phyloP scores from a whole-genome alignment of 1,139 yeast genomes.

The Taphrina deformans region DNA sequence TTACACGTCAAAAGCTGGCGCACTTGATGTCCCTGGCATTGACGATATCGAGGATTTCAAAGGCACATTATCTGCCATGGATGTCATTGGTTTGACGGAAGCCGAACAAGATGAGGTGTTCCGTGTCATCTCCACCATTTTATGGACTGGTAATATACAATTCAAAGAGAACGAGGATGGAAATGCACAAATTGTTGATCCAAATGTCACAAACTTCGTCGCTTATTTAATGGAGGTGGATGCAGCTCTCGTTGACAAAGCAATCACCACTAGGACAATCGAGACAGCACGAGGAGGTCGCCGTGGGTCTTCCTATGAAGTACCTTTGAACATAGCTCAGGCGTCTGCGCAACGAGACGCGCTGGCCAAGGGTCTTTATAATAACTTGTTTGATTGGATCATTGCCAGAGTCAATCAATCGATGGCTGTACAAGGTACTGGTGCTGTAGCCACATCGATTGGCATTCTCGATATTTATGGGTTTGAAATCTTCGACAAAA shows the following conservation, averaged over 20 bases:
- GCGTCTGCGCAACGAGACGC: conserved; percentile 96
- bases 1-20: conserved; percentile 83
- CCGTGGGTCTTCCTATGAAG: conserved; percentile 91
- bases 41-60: conserved; percentile 77
- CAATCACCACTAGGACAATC: conserved; percentile 76
- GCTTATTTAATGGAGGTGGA: conserved; percentile 88
- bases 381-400: conserved; percentile 93
- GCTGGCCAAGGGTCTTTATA: conserved; percentile 89
- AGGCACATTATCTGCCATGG: conserved; percentile 85
- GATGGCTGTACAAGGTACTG: conserved; percentile 53
- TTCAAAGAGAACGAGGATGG: conserved; percentile 81
- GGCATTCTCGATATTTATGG: conserved; percentile 98
- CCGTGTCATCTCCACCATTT: conserved; percentile 74
- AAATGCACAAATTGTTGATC: conserved; percentile 76
- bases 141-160: conserved; percentile 93
- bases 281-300: conserved; percentile 79
- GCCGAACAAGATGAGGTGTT: conserved; percentile 88
- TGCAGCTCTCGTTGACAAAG: conserved; percentile 62
- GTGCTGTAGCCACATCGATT: conserved; percentile 51
- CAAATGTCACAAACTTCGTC: conserved; percentile 86
- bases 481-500: conserved; percentile 94
- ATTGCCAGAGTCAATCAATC: conserved; percentile 90
- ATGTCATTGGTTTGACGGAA: conserved; percentile 75
- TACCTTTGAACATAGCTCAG: conserved; percentile 86
- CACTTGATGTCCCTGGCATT: conserved; percentile 81